Evolutionary conservation across 202 grass and related monocot species (phyloP).

Genomic region (Panicum hallii): DNA sequence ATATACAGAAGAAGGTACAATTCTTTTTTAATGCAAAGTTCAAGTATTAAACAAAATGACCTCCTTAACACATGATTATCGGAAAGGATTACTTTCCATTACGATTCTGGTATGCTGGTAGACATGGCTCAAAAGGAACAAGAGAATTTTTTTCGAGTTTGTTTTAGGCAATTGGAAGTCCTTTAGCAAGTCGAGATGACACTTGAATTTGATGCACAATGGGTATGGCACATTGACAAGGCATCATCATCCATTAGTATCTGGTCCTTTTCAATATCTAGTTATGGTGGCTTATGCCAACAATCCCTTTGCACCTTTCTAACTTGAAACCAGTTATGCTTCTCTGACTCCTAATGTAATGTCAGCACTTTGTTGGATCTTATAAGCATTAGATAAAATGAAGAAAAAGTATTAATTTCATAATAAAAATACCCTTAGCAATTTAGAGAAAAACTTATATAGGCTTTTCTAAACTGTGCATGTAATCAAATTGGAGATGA

Average conservation of each 20-base stretch:
- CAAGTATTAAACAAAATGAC: not conserved
- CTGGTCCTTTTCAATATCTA: not conserved
- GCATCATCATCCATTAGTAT: not conserved
- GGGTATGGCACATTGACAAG: not conserved
- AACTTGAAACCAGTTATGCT: not conserved
- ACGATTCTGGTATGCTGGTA: not conserved
- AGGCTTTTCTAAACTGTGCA: not conserved
- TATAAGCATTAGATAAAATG: too few relatives aligned
- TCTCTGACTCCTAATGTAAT: not conserved
- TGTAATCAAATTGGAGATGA: not conserved
- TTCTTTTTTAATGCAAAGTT: not conserved
- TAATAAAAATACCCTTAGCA: not conserved
- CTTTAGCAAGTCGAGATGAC: not conserved
- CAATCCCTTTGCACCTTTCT: not conserved
- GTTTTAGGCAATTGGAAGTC: not conserved
- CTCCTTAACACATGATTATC: not conserved
- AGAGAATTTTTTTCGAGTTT: not conserved
- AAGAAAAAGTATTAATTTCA: not conserved
- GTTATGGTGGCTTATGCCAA: not conserved
- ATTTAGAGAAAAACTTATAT: not conserved
- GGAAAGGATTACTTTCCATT: not conserved
- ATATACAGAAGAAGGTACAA: not conserved
- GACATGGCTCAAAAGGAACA: not conserved
- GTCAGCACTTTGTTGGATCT: too few relatives aligned
- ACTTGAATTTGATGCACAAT: not conserved